phyloP scores from a whole-genome alignment of 139 green algal species.

The Coelastrella sp. region DNA sequence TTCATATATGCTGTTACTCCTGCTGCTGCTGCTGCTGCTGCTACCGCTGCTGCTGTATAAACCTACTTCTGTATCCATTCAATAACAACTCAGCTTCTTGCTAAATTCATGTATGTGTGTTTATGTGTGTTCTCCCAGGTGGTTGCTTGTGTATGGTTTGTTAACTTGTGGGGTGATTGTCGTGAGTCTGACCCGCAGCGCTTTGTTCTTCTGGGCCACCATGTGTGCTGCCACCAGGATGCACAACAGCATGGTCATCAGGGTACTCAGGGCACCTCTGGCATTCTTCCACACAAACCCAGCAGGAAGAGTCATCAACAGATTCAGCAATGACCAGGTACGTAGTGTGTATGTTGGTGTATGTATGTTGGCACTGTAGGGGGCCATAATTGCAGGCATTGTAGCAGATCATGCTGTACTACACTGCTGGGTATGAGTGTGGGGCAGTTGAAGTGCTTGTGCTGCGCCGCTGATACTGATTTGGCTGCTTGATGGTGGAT shows the following conservation, averaged over 20 bases:
- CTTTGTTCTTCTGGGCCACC: constrained; percentile 73
- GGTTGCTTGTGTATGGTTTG: constrained; percentile 70
- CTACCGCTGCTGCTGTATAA: too few species aligned
- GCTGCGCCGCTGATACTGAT: neutral
- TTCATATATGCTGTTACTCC: too few species aligned
- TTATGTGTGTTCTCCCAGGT: constrained; percentile 36
- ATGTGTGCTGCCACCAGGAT: constrained; percentile 64
- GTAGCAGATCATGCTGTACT: neutral
- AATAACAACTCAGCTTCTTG: too few species aligned
- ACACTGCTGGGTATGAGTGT: too few species aligned
- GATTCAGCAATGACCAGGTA: constrained; percentile 82
- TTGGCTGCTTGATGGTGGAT: constrained; percentile 37
- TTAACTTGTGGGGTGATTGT: constrained; percentile 64
- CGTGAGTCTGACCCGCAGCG: constrained; percentile 59
- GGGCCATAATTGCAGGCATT: neutral
- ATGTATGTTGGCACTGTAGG: neutral
- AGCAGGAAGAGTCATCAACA: constrained; percentile 91
- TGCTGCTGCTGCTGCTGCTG: too few species aligned
- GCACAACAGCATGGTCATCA: constrained; percentile 67
- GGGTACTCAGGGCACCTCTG: constrained; percentile 85
- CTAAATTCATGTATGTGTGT: too few species aligned
- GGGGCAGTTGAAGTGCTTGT: too few species aligned
- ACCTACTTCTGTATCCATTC: too few species aligned
- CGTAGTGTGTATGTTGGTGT: neutral
- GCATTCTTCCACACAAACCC: constrained; percentile 97